Evolutionary conservation across 768 basidiomycete genomes (phyloP), one percentile per base, ranked within the genome.

Genomic region (Mrakia gelida): DNA sequence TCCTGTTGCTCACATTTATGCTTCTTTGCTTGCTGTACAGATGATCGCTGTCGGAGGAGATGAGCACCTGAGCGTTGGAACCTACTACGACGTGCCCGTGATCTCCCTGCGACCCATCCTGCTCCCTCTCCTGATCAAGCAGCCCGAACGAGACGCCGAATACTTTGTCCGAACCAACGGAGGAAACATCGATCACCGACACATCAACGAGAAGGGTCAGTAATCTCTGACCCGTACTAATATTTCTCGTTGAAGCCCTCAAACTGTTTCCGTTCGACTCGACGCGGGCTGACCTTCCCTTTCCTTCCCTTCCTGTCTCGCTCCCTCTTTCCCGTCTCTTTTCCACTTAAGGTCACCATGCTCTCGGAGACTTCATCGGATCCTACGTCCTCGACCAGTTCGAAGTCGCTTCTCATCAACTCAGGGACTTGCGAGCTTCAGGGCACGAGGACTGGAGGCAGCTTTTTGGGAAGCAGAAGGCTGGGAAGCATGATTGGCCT

Each of bases 11-110:
- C n/a, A n/a, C n/a, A n/a, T n/a, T n/a, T n/a, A n/a, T n/a, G n/a
- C n/a, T n/a, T n/a, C 56, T 56, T 7, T 56, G 6, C 56, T 56
- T n/a, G 56, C n/a, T n/a, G n/a, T n/a, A n/a, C 56, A 56, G 56
- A 56, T 56, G 56, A 56, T 56, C 56, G 56, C 56, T n/a, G 56
- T 56, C 23, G 56, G 56, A n/a, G 56, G 56, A 56, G 56, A 56
- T 23, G 56, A 56, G 56, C 56, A 56, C 23, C 56, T 56, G 23
- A 26, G 23, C 56, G 56, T 56, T 11, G 56, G 23, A 23, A n/a
- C 56, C n/a, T 56, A 56, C 56, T 56, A 56, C 56, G 56, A 56
- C 56, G 56, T n/a, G 4, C 56, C 56, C 21, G 56, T 56, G 21
- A 56, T 56, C 56, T 56, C 56, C 11, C 56, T 56, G 11, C 56